phyloP scores from a whole-genome alignment of 2,329 filamentous ascomycete species.

The Aspergillus pseudoglaucus region DNA sequence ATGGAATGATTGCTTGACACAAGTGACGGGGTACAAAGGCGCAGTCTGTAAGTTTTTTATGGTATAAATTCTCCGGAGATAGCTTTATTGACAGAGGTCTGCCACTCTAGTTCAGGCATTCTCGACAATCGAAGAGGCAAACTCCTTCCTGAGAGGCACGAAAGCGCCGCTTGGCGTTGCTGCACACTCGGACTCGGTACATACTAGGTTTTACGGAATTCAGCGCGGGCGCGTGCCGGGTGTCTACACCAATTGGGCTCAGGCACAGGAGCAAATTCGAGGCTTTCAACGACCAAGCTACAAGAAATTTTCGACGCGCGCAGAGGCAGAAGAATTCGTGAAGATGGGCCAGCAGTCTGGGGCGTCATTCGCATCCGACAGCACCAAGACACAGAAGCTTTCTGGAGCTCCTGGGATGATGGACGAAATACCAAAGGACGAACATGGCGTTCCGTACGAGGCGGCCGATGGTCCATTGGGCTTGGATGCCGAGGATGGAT shows the following conservation, averaged over 20 bases:
- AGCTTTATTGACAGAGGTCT: neutral
- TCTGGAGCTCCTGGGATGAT: slow-evolving; percentile 32
- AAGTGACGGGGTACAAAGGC: slow-evolving; percentile 58
- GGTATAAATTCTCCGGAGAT: neutral
- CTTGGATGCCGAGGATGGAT: slow-evolving; percentile 53
- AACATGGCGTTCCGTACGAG: slow-evolving; percentile 39
- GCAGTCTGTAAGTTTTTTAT: slow-evolving; percentile 57
- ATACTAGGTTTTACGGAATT: slow-evolving; percentile 55
- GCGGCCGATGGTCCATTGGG: slow-evolving; percentile 52
- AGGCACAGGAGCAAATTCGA: slow-evolving; percentile 65
- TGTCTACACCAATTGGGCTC: slow-evolving; percentile 61
- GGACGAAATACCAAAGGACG: slow-evolving; percentile 36
- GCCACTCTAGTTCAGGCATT: slow-evolving; percentile 70
- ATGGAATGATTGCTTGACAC: slow-evolving; percentile 56
- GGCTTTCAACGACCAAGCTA: slow-evolving; percentile 64
- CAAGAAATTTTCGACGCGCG: slow-evolving; percentile 61
- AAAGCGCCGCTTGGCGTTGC: slow-evolving; percentile 35
- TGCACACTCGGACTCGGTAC: slow-evolving; percentile 29
- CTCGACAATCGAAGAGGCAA: slow-evolving; percentile 64
- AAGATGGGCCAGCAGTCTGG: slow-evolving; percentile 28
- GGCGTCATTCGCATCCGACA: slow-evolving; percentile 18
- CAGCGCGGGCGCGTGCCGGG: slow-evolving; percentile 53
- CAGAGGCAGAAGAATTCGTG: slow-evolving; percentile 75
- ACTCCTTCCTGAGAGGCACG: slow-evolving; percentile 64
- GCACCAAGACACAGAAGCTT: slow-evolving; percentile 29